Evolutionary conservation across 768 basidiomycete genomes (phyloP), one percentile per base, ranked within the genome.

Genomic region (Podaxis rugospora): DNA sequence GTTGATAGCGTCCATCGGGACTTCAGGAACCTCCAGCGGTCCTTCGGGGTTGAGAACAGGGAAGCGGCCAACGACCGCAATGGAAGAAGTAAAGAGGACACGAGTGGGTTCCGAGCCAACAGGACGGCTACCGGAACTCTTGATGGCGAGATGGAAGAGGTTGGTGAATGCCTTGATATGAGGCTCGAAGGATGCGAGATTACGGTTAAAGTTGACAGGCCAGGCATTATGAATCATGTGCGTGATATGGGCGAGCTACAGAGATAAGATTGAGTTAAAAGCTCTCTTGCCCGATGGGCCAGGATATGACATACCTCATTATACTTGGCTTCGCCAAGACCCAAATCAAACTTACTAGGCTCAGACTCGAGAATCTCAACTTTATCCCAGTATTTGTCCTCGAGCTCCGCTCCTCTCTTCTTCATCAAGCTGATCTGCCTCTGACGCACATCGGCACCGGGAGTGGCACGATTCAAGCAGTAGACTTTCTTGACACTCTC

Each of bases 181-280:
- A 3, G 75, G 73, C 37, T 79, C 78, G 55, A 81, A 78, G 1
- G 80, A 80, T 5, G 74, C 67, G 9, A 81, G 66, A 2, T 67
- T 68, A 36, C 77, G 57, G 55, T 75, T 80, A 61, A 79, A 80
- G 53, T 82, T 74, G 50, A 81, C 74, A 1, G 74, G 75, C 80
- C 80, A 81, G 5, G 79, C 79, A 18, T 71, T 73, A 49, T 75
- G 63, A 57, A 70, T 69, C 63, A 75, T 69, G 50, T 75, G 70
- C 0, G 71, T 75, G 11, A 68, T 67, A 6, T 57, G 46, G 16
- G 68, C 63, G 5, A 74, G 62, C 69, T 61, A 61, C 6, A 3
- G 6, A 49, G 13, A 54, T 10, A 28, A n/a, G 25, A 35, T 23
- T 35, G 7, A 23, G 16, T 47, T 16, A 18, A n/a, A 25, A 37